Evolutionary conservation across 1,139 yeast species (phyloP).

Genomic region (Geotrichum klebahnii): DNA sequence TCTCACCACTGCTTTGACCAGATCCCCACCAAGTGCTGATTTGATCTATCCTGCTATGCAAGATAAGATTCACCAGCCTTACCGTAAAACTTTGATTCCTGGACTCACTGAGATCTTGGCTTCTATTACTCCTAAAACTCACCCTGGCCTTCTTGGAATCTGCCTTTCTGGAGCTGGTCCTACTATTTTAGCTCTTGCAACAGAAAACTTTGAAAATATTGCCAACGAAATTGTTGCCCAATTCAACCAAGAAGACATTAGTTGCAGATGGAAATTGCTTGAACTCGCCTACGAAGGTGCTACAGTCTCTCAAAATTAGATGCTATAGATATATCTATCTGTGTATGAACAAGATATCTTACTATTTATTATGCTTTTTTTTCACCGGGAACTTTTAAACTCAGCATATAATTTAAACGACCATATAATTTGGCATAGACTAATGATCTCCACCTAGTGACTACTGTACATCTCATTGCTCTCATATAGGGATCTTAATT

Average conservation of each 20-base stretch:
- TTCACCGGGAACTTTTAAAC: too few species aligned
- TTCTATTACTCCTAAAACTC: conserved; percentile 75
- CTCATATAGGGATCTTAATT: too few species aligned
- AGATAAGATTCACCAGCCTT: conserved; percentile 93
- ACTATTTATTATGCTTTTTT: too few species aligned
- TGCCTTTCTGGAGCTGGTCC: conserved; percentile 98
- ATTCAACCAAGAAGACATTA: conserved; percentile 62
- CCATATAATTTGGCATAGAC: too few species aligned
- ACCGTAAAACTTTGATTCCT: conserved; percentile 84
- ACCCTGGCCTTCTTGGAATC: conserved; percentile 84
- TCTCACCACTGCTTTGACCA: conserved; percentile 75
- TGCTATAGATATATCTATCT: background rate
- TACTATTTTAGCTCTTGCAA: conserved; percentile 88
- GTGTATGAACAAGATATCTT: background rate
- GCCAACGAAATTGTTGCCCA: conserved; percentile 69
- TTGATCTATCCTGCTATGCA: conserved; percentile 93
- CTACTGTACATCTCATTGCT: too few species aligned
- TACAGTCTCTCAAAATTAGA: conserved; percentile 17
- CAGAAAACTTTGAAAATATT: conserved; percentile 78
- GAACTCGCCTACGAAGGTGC: conserved; percentile 91
- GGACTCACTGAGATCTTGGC: conserved; percentile 78
- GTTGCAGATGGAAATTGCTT: conserved; percentile 76
- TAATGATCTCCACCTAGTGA: too few species aligned
- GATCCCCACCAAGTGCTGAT: conserved; percentile 73
- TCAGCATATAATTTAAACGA: too few species aligned